phyloP scores from a whole-genome alignment of 2,329 filamentous ascomycete species.

The Pyrenochaeta sp. region DNA sequence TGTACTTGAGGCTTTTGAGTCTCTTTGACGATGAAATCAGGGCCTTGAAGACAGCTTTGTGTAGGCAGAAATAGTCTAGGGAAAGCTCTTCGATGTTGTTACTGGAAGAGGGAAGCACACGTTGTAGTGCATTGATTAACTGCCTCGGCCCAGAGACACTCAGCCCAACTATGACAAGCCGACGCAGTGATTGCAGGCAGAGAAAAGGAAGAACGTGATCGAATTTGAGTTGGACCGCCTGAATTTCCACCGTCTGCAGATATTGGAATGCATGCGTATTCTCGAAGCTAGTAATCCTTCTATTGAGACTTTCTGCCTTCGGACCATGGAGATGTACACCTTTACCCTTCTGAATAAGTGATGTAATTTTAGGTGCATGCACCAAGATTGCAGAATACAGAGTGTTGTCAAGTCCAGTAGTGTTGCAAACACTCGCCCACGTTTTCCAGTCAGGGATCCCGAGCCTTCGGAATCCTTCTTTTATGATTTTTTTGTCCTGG shows the following conservation, averaged over 20 bases:
- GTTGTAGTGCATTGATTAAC: constrained; percentile 12
- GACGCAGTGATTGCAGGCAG: constrained; percentile 26
- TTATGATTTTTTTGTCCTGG: constrained; percentile 35
- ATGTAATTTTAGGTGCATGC: constrained; percentile 28
- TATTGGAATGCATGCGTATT: constrained; percentile 25
- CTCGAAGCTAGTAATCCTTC: constrained; percentile 17
- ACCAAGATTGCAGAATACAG: constrained; percentile 33
- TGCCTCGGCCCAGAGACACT: constrained; percentile 4
- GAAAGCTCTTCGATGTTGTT: constrained; percentile 25
- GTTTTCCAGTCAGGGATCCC: constrained; percentile 34
- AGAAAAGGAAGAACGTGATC: constrained; percentile 30
- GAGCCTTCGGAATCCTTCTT: constrained; percentile 29
- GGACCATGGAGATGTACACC: constrained; percentile 8
- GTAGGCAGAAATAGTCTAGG: constrained; percentile 18
- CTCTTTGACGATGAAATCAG: constrained; percentile 21
- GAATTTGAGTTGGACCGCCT: constrained; percentile 12
- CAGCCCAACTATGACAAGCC: constrained; percentile 19
- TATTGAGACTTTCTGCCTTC: constrained; percentile 31
- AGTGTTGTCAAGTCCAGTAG: constrained; percentile 14
- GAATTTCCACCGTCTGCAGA: constrained; percentile 23
- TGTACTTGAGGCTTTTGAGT: constrained; percentile 25
- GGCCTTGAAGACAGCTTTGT: constrained; percentile 14
- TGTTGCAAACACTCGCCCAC: constrained; percentile 32
- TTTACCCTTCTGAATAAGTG: constrained; percentile 1
- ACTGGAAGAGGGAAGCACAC: constrained; percentile 20